Evolutionary conservation across 371 early-diverging fungal species (phyloP).

Genomic region (Mucor racemosus): DNA sequence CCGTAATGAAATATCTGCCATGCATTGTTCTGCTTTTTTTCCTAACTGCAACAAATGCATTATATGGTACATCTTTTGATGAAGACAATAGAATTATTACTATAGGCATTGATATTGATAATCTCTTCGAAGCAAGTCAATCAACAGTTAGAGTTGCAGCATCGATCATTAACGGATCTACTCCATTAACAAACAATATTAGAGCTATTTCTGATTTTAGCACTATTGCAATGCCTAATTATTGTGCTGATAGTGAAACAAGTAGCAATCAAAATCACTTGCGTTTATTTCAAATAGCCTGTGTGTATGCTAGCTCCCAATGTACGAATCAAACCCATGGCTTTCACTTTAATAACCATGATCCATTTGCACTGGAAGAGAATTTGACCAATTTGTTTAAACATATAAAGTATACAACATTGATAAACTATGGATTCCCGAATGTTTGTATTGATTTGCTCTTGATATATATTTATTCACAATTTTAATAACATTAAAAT

Average conservation of each 20-base stretch:
- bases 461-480: background rate
- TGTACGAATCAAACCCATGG: background rate
- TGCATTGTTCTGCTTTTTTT: background rate
- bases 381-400: background rate
- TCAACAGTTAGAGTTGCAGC: background rate
- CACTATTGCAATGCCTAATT: background rate
- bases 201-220: background rate
- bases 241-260: background rate
- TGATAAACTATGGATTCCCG: background rate
- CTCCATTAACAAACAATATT: background rate
- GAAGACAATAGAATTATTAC: background rate
- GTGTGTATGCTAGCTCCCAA: background rate
- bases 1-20: too few species aligned
- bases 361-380: background rate
- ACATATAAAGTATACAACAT: background rate
- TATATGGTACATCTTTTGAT: background rate
- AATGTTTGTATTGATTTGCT: background rate
- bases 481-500: background rate
- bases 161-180: background rate
- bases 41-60: background rate
- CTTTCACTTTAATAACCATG: background rate
- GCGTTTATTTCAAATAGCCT: background rate
- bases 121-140: background rate
- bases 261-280: background rate
- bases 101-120: background rate